Evolutionary conservation across 768 basidiomycete genomes (phyloP), one percentile per base, ranked within the genome.

Genomic region (Rhizopogon roseolus): DNA sequence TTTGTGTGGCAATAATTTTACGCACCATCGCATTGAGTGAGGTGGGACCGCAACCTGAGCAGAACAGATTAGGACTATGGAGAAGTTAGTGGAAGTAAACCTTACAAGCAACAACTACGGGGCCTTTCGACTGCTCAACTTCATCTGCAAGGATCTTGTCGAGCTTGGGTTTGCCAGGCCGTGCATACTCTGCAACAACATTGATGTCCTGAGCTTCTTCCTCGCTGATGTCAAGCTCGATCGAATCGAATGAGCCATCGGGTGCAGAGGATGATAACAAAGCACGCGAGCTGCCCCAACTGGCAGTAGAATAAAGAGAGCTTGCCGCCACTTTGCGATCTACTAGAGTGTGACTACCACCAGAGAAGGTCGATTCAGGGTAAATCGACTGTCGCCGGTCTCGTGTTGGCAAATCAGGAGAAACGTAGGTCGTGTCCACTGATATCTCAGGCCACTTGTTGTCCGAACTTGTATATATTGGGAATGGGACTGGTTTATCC

Each of bases 41-140:
- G 0, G 76, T 74, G 0, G 89, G 89, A 1, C 89, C 90, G 61
- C 89, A 91, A 60, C 84, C 86, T 87, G 57, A 19, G n/a, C 48
- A 38, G 8, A 37, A 36, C 9, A 53, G 4, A 34, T 14, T 17
- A 42, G 41, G 22, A 32, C 38, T 34, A 41, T 41, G 13, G 3
- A 27, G 44, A 13, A 22, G 10, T 60, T 22, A 67, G 43, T 9
- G 32, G 3, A 36, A 6, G 36, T 38, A 32, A 29, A 11, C 79
- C 87, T 73, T 61, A 88, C 88, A 88, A 11, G 83, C 85, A 44
- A 91, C 88, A 42, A 84, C 71, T 53, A 87, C 64, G 11, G 79
- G 71, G 16, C 86, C 86, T 55, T 68, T 61, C 29, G 85, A 76
- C 14, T 61, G 61, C 43, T 78, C 71, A 3, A 88, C 79, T 67